Base-by-base conservation (phyloP, 345 rosid genomes). In the Bruguiera parviflora region DNA sequence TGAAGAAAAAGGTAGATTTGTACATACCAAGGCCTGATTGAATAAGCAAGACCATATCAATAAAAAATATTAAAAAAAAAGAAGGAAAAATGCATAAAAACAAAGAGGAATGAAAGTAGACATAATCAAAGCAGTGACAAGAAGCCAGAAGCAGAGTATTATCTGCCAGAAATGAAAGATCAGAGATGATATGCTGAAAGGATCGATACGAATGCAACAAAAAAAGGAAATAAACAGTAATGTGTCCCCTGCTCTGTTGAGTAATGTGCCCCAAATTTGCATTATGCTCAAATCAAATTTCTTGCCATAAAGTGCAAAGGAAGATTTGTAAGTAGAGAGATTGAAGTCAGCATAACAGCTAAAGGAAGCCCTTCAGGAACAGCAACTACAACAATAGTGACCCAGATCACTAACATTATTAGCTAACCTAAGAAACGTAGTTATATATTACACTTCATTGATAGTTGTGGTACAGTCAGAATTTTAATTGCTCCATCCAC, bases 291-390 rank as follows among this genome's bases (percentile, higher is more conserved):
- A 35, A 35, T 37, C 43, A 37, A 9, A 37, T 37, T 37, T 37
- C 43, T 5, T 37, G 13, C 43, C 43, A 8, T 27, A 0, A 31
- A n/a, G 28, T 16, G n/a, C 4, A 24, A 6, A 6, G 11, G 13
- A 19, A 13, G 18, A 35, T 63, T 43, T 39, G 46, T 47, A n/a
- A 11, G n/a, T 0, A 6, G 10, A 47, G 61, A 67, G 59, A 78
- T 94, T 88, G 81, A 96, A 96, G 98, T 96, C 77, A 96, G 83
- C 31, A 97, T 96, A 69, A 96, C 99, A 71, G 97, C 98, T 79
- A 96, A 70, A 52, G 98, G 98, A 75, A 96, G 92, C 75, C 99
- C 99, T 71, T 96, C 97, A 37, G 98, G 98, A 74, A 96, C 97
- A 27, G 28, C 28, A 79, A 92, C 98, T 56, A 96, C 99, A 53